Evolutionary conservation across 441 rosid genomes (phyloP), one percentile per base, ranked within the genome.

Genomic region (Metrosideros polymorpha): DNA sequence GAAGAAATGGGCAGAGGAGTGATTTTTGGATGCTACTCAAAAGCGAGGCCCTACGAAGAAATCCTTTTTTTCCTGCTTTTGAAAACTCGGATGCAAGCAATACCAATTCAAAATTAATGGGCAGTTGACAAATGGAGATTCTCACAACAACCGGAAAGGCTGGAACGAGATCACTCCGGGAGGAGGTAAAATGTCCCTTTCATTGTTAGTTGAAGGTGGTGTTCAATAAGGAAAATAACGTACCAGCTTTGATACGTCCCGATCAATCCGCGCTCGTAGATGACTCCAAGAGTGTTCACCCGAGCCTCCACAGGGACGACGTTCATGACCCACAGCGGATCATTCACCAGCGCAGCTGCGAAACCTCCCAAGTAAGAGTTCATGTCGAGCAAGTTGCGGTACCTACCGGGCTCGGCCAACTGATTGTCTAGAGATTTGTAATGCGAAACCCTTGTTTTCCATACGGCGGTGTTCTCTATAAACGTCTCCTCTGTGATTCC

Each of bases 161-260:
- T 66, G 47, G 14, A 24, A 54, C 9, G 57, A 54, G 57, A 22
- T 54, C 57, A 1, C 57, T 24, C 9, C 51, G 53, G 12, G 9
- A 66, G 15, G 47, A 66, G 35, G 45, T 19, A 35, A 66, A 42
- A 35, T 19, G 79, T 66, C 79, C 27, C 45, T 22, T 66, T 35
- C 79, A 35, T 35, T 22, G 79, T 66, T 10, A 10, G 77, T 66
- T 66, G 45, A 35, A 35, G 45, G 79, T 35, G 3, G 79, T 66
- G 13, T 56, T 50, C 47, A 35, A 27, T 32, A 29, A 79, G 85
- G 50, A 52, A 29, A 56, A 49, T 77, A 3, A 84, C 25, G 9
- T 90, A 94, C 96, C 96, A 94, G 83, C 90, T 93, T 75, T 94
- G 96, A 87, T 94, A 93, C 3, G 95, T 92, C 86, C 96, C 96